phyloP scores from a whole-genome alignment of 2,329 filamentous ascomycete species.

The Ophiostoma himal-ulmi region DNA sequence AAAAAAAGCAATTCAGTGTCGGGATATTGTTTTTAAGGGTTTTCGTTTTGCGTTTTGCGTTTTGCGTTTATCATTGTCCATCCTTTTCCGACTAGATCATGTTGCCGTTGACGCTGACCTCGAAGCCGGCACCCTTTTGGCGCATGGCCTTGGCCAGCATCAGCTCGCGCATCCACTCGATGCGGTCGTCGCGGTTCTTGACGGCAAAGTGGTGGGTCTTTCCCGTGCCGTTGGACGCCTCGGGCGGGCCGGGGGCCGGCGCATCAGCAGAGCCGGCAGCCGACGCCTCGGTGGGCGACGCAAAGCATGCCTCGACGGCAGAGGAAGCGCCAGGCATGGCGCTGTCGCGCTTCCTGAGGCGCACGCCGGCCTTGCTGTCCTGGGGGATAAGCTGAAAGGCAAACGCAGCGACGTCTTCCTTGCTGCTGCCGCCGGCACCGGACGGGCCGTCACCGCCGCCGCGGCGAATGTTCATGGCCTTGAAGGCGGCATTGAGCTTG shows the following conservation, averaged over 20 bases:
- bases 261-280: conserved; percentile 14
- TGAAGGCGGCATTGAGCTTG: conserved; percentile 84
- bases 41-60: background rate
- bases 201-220: conserved; percentile 96
- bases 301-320: background rate
- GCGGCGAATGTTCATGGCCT: conserved; percentile 61
- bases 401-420: conserved; percentile 61
- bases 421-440: conserved; percentile 29
- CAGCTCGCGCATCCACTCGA: conserved; percentile 94
- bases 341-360: conserved; percentile 50
- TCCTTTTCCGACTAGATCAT: conserved; percentile 50
- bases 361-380: conserved; percentile 48
- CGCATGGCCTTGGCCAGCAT: conserved; percentile 85
- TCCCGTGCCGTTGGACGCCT: conserved; percentile 53
- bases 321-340: conserved; percentile 28
- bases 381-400: conserved; percentile 80
- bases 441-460: conserved; percentile 29
- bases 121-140: conserved; percentile 77
- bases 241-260: conserved; percentile 36
- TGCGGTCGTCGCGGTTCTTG: conserved; percentile 76
- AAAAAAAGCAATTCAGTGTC: conserved; percentile 8
- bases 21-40: background rate
- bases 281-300: conserved; percentile 21
- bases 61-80: background rate
- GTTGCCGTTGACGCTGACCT: conserved; percentile 75